phyloP scores from a whole-genome alignment of 108 stramenopile species.

The Craspedostauros australis region DNA sequence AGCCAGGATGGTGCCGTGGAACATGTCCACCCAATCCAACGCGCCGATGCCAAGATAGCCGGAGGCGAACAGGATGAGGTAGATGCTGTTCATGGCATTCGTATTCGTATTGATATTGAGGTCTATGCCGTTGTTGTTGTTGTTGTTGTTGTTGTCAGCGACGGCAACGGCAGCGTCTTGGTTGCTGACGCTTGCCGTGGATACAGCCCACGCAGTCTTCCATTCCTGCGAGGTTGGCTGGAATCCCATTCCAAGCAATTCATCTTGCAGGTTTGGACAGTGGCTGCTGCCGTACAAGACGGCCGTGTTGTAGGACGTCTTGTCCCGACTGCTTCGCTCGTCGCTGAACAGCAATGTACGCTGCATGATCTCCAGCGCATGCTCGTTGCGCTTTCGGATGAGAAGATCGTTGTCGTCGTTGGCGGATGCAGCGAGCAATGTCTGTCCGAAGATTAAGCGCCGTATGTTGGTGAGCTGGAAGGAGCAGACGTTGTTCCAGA shows the following conservation, averaged over 20 bases:
- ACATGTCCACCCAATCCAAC: conserved; percentile 73
- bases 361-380: conserved; percentile 48
- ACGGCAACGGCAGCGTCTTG: not conserved
- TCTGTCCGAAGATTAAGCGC: conserved; percentile 66
- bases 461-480: conserved; percentile 21
- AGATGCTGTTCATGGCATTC: not conserved
- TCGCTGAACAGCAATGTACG: conserved; percentile 9
- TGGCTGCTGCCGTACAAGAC: conserved; percentile 70
- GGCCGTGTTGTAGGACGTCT: conserved; percentile 14
- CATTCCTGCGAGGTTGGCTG: conserved; percentile 43
- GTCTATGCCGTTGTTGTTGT: not conserved
- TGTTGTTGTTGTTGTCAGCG: not conserved
- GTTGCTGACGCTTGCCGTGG: conserved; percentile 6
- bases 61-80: conserved; percentile 32
- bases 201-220: conserved; percentile 61
- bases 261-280: conserved; percentile 58
- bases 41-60: conserved; percentile 63
- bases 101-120: not conserved
- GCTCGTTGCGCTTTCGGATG: conserved; percentile 58
- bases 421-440: conserved; percentile 18
- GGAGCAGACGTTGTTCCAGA: conserved; percentile 10
- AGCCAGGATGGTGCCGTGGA: too few relatives aligned
- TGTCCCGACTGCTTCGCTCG: too few relatives aligned
- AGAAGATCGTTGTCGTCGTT: conserved; percentile 27
- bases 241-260: conserved; percentile 44